Percentiles rank a stretch among this genome's conserved stretches.
These are phyloP conservation scores for Mrakia gelida DNA, from an alignment of 768 basidiomycete genomes.

Conservation along the genomic window DNA sequence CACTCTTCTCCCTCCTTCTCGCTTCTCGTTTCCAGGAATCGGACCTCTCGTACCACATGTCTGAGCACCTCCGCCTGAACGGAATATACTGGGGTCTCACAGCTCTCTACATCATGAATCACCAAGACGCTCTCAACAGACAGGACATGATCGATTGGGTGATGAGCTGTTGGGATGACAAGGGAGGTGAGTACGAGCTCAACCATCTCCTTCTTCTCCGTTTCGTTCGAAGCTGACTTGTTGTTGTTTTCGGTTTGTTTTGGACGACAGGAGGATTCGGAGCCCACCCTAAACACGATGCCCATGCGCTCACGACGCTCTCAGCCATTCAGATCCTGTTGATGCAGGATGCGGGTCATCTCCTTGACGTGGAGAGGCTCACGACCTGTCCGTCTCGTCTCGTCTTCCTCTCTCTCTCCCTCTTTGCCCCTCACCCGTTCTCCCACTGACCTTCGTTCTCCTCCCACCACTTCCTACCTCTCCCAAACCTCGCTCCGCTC, in stretches of 20 bases:
- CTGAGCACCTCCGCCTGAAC: constrained; percentile 88
- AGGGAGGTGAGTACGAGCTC: constrained; percentile 57
- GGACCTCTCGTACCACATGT: constrained; percentile 82
- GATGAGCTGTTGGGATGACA: constrained; percentile 91
- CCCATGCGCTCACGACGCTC: constrained; percentile 76
- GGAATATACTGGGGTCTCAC: constrained; percentile 96
- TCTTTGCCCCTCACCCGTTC: too few species aligned
- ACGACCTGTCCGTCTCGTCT: constrained; percentile 57
- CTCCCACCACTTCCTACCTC: background rate
- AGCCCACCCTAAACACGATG: constrained; percentile 88
- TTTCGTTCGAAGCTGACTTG: background rate
- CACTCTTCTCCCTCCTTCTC: background rate
- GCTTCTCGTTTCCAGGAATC: constrained; percentile 47
- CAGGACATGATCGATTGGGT: constrained; percentile 85
- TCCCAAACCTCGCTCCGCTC: background rate
- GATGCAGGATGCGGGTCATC: constrained; percentile 74
- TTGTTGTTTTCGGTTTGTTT: background rate
- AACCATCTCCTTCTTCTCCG: background rate
- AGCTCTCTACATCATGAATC: constrained; percentile 74
- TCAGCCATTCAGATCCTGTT: constrained; percentile 88
- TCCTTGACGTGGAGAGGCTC: constrained; percentile 64
- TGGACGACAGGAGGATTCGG: constrained; percentile 85
- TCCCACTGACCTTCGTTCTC: background rate
- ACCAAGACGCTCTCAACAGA: constrained; percentile 68
- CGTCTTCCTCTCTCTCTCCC: constrained; percentile 9